Conservation (phyloP, 139 green algal genomes). For the Limnomonas spitsbergensis region DNA sequence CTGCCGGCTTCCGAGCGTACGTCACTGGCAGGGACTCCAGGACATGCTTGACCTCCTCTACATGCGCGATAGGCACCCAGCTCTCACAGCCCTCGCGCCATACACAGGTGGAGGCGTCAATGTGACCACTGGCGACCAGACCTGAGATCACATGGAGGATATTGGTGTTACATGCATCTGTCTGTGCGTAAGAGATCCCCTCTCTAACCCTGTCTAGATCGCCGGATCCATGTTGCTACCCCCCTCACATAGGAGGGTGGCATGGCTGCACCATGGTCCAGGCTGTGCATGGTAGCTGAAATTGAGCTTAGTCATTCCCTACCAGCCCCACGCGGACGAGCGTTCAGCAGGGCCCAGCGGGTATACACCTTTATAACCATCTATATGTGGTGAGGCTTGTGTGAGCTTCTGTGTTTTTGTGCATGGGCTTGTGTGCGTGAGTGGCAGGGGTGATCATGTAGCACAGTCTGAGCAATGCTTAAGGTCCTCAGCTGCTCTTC, state of each 20-base stretch:
- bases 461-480: too few relatives aligned
- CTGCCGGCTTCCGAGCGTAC: not conserved
- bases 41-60: conserved; percentile 28
- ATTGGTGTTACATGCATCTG: not conserved
- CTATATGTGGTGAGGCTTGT: not conserved
- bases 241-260: too few relatives aligned
- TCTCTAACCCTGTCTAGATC: not conserved
- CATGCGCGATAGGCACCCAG: conserved; percentile 29
- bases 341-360: too few relatives aligned
- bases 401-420: not conserved
- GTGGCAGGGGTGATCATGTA: too few relatives aligned
- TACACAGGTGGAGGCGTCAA: conserved; percentile 19
- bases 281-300: too few relatives aligned
- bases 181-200: too few relatives aligned
- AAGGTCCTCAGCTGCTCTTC: too few relatives aligned
- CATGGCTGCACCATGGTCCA: too few relatives aligned
- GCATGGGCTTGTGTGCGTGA: not conserved
- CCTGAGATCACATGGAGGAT: conserved; percentile 15
- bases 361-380: not conserved
- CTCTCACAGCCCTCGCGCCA: conserved; percentile 35
- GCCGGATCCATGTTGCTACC: too few relatives aligned
- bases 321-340: too few relatives aligned
- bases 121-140: conserved; percentile 20
- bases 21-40: conserved; percentile 5
- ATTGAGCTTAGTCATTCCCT: too few relatives aligned